These are phyloP conservation scores for Actinomortierella wolfii DNA, from an alignment of 371 early-diverging fungal species.

Conservation along the genomic window DNA sequence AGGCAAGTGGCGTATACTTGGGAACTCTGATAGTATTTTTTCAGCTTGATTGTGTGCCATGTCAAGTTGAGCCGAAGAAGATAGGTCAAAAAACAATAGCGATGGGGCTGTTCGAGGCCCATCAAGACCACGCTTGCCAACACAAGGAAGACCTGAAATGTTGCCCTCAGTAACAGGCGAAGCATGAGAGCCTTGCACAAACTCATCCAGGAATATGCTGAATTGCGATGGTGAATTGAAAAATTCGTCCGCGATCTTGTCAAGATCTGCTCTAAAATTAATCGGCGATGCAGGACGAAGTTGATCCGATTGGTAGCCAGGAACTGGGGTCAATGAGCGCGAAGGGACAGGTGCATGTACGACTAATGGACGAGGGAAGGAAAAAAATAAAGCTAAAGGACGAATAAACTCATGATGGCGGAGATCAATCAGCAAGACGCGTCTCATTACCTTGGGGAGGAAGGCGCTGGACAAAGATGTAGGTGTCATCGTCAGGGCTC, in stretches of 20 bases:
- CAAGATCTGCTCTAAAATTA: not conserved
- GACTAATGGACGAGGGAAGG: not conserved
- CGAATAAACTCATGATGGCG: no score
- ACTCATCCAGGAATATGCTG: conserved; percentile 3
- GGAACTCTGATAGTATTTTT: conserved; percentile 2
- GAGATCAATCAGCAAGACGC: no score
- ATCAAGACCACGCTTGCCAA: conserved; percentile 1
- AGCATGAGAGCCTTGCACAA: conserved; percentile 5
- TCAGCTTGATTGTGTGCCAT: conserved; percentile 5
- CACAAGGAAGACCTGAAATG: conserved; percentile 9
- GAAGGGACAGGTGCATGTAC: conserved; percentile 1
- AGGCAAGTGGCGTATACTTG: conserved; percentile 3
- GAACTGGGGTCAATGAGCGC: not conserved
- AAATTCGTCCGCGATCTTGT: conserved; percentile 3
- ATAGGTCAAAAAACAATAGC: conserved; percentile 14
- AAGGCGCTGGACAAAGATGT: no score
- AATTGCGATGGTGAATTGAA: conserved; percentile 1
- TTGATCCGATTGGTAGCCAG: not conserved
- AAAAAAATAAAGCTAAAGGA: no score
- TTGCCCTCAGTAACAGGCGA: conserved; percentile 12
- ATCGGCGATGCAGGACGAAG: no score
- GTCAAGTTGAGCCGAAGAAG: conserved; percentile 2
- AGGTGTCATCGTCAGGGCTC: no score
- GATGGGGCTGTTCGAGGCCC: conserved; percentile 7
- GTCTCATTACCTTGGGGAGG: no score